Conservation (phyloP, 257 asterid species). For the Solanum lignicaule region DNA sequence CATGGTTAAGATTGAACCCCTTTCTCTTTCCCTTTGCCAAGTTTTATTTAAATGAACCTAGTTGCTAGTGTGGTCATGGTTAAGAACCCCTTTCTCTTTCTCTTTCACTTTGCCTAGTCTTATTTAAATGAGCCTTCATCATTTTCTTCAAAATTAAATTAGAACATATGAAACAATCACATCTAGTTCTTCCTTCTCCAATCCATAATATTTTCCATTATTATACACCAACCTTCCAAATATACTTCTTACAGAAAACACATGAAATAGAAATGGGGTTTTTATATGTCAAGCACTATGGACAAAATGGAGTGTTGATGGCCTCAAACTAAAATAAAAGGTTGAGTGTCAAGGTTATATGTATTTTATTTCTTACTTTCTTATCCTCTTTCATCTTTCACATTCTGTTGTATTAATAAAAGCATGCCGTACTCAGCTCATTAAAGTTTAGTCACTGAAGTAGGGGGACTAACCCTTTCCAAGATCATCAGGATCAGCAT, state of each 20-base stretch:
- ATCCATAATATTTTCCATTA: background rate
- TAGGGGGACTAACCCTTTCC: slow-evolving; percentile 62
- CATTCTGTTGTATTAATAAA: background rate
- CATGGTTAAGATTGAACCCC: background rate
- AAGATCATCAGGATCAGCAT: slow-evolving; percentile 94
- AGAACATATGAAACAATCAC: background rate
- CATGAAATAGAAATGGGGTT: background rate
- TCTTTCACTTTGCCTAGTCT: background rate
- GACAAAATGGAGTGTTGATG: background rate
- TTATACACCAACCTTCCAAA: background rate
- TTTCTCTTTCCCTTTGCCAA: background rate
- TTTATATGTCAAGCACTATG: background rate
- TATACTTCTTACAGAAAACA: background rate
- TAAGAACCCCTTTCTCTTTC: background rate
- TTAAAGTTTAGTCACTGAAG: background rate
- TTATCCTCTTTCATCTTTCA: background rate
- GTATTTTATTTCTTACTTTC: background rate
- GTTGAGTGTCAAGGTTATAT: background rate
- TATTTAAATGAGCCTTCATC: background rate
- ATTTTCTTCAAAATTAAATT: background rate
- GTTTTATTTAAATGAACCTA: background rate
- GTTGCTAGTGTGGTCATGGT: background rate
- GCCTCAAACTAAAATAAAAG: background rate
- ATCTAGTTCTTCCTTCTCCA: background rate
- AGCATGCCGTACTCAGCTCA: background rate